phyloP scores from a whole-genome alignment of 2,329 filamentous ascomycete species.

The Chaetoscypha palmicola region DNA sequence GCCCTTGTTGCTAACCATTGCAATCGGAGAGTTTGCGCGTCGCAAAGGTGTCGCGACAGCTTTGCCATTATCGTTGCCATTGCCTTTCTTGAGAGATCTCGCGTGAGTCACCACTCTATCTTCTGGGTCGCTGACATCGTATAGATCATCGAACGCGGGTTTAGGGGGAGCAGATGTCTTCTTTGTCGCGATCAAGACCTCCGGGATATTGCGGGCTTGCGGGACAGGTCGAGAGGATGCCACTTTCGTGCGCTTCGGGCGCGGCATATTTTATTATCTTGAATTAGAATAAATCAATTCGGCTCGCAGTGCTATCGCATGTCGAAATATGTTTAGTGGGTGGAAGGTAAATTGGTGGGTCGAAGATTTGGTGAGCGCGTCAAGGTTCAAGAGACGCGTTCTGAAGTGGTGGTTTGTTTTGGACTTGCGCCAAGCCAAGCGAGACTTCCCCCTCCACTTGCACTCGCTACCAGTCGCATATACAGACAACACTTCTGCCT shows the following conservation, averaged over 20 bases:
- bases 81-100: conserved; percentile 16
- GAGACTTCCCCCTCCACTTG: neutral
- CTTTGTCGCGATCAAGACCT: conserved; percentile 8
- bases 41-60: conserved; percentile 2
- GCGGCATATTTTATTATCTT: conserved; percentile 29
- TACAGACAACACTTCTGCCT: neutral
- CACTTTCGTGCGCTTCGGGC: conserved; percentile 31
- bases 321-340: neutral
- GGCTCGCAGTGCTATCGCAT: neutral
- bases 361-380: no score
- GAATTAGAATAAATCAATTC: neutral
- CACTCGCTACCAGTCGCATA: no score
- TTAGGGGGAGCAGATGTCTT: conserved; percentile 9
- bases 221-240: conserved; percentile 26
- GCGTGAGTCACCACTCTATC: conserved; percentile 11
- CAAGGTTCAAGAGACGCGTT: no score
- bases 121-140: conserved; percentile 29
- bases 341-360: neutral
- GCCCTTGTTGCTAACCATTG: conserved; percentile 1
- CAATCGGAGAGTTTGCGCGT: neutral
- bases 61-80: conserved; percentile 18
- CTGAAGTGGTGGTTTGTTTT: neutral
- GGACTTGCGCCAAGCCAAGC: neutral
- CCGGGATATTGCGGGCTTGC: conserved; percentile 15
- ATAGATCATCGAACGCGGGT: conserved; percentile 23